Percentiles rank a stretch among this genome's conserved stretches.
Conservation (phyloP, 345 rosid genomes). For the Eucalyptus sp. region DNA sequence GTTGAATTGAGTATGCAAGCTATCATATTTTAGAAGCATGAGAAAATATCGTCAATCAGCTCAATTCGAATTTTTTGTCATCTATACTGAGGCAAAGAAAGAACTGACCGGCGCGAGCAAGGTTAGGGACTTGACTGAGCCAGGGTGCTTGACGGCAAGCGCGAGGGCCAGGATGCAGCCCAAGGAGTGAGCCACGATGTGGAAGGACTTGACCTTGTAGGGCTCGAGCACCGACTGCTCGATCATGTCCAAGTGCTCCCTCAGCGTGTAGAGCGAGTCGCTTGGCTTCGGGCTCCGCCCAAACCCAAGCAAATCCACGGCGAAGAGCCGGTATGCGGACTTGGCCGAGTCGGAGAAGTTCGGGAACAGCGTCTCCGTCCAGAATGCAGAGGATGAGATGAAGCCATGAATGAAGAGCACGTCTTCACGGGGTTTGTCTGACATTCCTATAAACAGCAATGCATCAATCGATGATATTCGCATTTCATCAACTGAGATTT, state of each 20-base stretch:
- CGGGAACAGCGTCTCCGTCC: slow-evolving; percentile 95
- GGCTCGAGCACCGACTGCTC: slow-evolving; percentile 62
- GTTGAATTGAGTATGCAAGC: background rate
- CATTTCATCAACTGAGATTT: background rate
- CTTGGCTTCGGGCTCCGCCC: slow-evolving; percentile 96
- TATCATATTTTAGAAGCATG: background rate
- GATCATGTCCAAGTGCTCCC: slow-evolving; percentile 90
- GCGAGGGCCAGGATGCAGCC: slow-evolving; percentile 99
- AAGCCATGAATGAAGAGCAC: slow-evolving; percentile 97
- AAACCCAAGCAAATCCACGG: slow-evolving; percentile 80
- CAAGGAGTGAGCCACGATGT: slow-evolving; percentile 93
- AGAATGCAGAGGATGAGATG: slow-evolving; percentile 90
- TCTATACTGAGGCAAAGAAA: background rate
- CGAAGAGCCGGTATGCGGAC: slow-evolving; percentile 60
- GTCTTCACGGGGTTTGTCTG: slow-evolving; percentile 54
- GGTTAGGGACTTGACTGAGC: slow-evolving; percentile 78
- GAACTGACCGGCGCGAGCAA: slow-evolving; percentile 82
- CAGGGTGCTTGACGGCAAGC: slow-evolving; percentile 72
- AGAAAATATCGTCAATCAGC: background rate
- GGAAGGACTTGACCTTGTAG: slow-evolving; percentile 69
- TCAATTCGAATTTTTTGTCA: background rate
- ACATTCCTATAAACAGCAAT: background rate
- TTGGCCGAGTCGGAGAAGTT: slow-evolving; percentile 64
- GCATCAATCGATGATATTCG: background rate
- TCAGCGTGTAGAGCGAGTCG: slow-evolving; percentile 80